Percentiles rank a stretch among this genome's conserved stretches.
phyloP scores from a whole-genome alignment of 148 eudicot species.

The Chenopodium suecicum region DNA sequence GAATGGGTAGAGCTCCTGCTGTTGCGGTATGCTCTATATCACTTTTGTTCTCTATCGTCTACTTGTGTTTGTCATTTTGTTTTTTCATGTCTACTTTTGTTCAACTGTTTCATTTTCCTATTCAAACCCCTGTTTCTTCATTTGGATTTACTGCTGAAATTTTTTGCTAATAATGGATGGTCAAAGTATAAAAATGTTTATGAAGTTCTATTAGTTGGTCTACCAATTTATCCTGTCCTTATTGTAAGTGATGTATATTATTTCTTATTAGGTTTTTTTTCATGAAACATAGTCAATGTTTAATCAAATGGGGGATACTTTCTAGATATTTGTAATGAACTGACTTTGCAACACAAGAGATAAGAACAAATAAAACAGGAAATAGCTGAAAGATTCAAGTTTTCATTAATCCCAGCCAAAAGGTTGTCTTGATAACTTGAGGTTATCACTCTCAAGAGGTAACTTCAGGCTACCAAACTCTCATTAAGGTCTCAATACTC shows the following conservation, averaged over 20 bases:
- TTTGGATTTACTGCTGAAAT: not conserved
- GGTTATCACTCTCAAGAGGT: too few species aligned
- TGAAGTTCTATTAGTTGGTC: not conserved
- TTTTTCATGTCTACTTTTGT: slow-evolving; percentile 3
- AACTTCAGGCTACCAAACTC: too few species aligned
- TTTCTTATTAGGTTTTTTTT: not conserved
- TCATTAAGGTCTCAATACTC: too few species aligned
- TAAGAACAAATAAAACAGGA: too few species aligned
- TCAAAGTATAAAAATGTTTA: too few species aligned
- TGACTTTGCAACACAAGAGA: too few species aligned
- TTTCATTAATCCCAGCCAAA: too few species aligned
- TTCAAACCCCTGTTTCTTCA: not conserved
- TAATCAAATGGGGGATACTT: not conserved
- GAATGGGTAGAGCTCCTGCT: slow-evolving; percentile 98
- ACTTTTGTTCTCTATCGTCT: slow-evolving; percentile 2
- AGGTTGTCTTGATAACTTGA: too few species aligned
- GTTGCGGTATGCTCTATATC: slow-evolving; percentile 56
- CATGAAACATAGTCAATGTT: not conserved
- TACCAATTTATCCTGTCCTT: not conserved
- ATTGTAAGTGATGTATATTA: not conserved
- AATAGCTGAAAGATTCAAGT: too few species aligned
- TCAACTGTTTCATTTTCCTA: not conserved
- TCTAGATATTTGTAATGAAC: too few species aligned
- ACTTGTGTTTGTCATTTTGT: slow-evolving; percentile 1
- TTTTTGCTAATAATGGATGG: too few species aligned